These are phyloP conservation scores for Elongisporangium prolatum DNA, from an alignment of 352 stramenopile species.

Conservation along the genomic window DNA sequence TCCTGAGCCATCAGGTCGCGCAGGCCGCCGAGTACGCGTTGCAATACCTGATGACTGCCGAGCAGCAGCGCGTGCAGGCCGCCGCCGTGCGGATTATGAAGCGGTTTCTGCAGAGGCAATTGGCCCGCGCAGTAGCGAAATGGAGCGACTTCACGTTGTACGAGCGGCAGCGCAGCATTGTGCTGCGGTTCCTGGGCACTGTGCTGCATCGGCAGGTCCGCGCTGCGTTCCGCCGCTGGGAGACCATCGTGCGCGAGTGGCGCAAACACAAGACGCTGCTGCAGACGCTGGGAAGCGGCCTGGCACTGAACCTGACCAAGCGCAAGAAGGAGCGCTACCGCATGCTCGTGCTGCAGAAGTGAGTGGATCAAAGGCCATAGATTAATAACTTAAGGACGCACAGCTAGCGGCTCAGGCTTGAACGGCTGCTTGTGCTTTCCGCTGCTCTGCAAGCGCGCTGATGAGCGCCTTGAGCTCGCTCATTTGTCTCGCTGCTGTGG, in stretches of 20 bases:
- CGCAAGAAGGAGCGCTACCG: slow-evolving; percentile 57
- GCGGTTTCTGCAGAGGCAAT: slow-evolving; percentile 33
- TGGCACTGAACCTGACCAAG: slow-evolving; percentile 61
- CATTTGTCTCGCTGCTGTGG: background rate
- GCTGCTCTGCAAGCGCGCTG: background rate
- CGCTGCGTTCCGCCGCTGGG: slow-evolving; percentile 57
- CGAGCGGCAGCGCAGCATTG: slow-evolving; percentile 37
- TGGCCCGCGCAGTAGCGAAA: slow-evolving; percentile 34
- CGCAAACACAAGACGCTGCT: slow-evolving; percentile 40
- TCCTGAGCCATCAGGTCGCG: slow-evolving; percentile 40
- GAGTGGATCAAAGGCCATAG: slow-evolving; percentile 1
- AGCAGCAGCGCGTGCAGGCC: slow-evolving; percentile 43
- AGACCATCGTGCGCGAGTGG: slow-evolving; percentile 30
- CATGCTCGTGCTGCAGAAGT: slow-evolving; percentile 70
- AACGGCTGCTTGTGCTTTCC: background rate
- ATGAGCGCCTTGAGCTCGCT: background rate
- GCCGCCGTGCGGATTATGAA: slow-evolving; percentile 39
- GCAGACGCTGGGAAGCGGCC: slow-evolving; percentile 38
- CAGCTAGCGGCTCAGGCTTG: background rate
- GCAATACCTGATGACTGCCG: slow-evolving; percentile 45
- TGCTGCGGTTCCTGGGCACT: slow-evolving; percentile 38
- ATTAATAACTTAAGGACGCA: background rate
- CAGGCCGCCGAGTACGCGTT: slow-evolving; percentile 58
- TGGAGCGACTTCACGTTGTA: slow-evolving; percentile 40
- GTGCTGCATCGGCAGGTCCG: slow-evolving; percentile 43